Conservation (phyloP, 2,329 filamentous ascomycete species). For the Triangularia verruculosa region DNA sequence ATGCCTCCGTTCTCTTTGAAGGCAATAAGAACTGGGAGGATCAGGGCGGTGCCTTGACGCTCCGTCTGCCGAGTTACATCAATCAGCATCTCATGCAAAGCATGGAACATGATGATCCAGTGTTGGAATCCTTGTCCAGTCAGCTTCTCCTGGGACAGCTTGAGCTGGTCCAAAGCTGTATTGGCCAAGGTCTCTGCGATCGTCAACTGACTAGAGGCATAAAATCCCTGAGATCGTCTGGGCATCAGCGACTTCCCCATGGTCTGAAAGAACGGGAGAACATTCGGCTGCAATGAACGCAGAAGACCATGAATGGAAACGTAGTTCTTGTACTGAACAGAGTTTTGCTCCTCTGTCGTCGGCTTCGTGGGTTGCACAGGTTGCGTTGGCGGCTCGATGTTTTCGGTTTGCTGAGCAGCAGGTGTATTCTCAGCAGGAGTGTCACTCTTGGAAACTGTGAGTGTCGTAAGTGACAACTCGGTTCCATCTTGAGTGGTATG, state of each 20-base stretch:
- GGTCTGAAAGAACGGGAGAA: slow-evolving; percentile 82
- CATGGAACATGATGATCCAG: slow-evolving; percentile 76
- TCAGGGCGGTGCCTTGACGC: slow-evolving; percentile 46
- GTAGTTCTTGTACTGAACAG: slow-evolving; percentile 65
- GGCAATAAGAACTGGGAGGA: slow-evolving; percentile 76
- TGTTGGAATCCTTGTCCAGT: slow-evolving; percentile 70
- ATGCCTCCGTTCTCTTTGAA: slow-evolving; percentile 83
- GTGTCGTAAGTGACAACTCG: slow-evolving; percentile 2
- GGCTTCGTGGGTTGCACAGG: slow-evolving; percentile 35
- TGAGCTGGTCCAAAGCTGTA: slow-evolving; percentile 66
- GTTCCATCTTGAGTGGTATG: slow-evolving; percentile 5
- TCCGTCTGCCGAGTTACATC: slow-evolving; percentile 56
- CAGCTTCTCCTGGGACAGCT: slow-evolving; percentile 43
- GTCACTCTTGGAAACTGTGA: not conserved
- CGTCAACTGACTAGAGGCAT: slow-evolving; percentile 51
- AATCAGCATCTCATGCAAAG: slow-evolving; percentile 74
- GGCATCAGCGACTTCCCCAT: slow-evolving; percentile 78
- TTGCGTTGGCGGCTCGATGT: slow-evolving; percentile 19
- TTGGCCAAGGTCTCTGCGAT: slow-evolving; percentile 67
- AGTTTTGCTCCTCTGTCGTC: slow-evolving; percentile 42
- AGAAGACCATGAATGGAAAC: slow-evolving; percentile 73
- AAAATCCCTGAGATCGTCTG: slow-evolving; percentile 65
- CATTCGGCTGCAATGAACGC: slow-evolving; percentile 71
- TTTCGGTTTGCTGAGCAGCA: not conserved
- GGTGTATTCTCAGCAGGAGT: not conserved